A percentile compares a stretch with the other conserved stretches of the same genome.
phyloP scores from a whole-genome alignment of 1,139 yeast genomes.

The Geotrichum fermentans region DNA sequence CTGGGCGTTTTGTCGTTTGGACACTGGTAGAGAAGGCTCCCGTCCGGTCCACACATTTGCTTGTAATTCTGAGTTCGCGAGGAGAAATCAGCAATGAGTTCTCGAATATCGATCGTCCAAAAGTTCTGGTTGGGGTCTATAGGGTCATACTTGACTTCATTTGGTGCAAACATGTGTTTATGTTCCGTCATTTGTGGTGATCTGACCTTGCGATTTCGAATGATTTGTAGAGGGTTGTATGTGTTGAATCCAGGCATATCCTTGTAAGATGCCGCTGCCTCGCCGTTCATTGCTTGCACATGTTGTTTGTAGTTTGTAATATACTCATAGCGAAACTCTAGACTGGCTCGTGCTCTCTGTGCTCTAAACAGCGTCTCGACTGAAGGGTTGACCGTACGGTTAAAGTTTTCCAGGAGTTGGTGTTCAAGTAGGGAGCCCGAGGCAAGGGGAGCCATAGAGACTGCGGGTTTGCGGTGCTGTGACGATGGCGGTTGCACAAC shows the following conservation, averaged over 20 bases:
- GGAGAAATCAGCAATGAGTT: slow-evolving; percentile 31
- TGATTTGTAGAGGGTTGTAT: slow-evolving; percentile 76
- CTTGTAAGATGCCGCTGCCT: too few species aligned
- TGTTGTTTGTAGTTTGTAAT: slow-evolving; percentile 21
- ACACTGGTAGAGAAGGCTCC: slow-evolving; percentile 21
- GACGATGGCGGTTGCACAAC: not conserved
- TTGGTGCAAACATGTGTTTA: too few species aligned
- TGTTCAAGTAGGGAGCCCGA: slow-evolving; percentile 2
- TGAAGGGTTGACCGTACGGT: slow-evolving; percentile 3
- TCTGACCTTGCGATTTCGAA: slow-evolving; percentile 61
- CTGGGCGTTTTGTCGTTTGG: not conserved
- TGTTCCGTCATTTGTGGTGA: too few species aligned
- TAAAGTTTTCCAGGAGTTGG: not conserved
- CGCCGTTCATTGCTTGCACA: too few species aligned
- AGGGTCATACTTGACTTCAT: too few species aligned
- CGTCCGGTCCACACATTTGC: not conserved
- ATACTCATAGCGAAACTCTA: slow-evolving; percentile 12
- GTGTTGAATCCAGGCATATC: too few species aligned
- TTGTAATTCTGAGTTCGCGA: slow-evolving; percentile 17
- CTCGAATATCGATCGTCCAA: slow-evolving; percentile 31
- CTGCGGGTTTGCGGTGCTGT: not conserved
- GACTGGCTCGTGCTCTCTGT: slow-evolving; percentile 15
- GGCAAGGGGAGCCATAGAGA: not conserved
- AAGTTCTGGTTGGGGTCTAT: slow-evolving; percentile 13
- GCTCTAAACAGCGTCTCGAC: slow-evolving; percentile 12